phyloP scores from a whole-genome alignment of 2,329 filamentous ascomycete genomes.

The Myriosclerotinia curreyana region DNA sequence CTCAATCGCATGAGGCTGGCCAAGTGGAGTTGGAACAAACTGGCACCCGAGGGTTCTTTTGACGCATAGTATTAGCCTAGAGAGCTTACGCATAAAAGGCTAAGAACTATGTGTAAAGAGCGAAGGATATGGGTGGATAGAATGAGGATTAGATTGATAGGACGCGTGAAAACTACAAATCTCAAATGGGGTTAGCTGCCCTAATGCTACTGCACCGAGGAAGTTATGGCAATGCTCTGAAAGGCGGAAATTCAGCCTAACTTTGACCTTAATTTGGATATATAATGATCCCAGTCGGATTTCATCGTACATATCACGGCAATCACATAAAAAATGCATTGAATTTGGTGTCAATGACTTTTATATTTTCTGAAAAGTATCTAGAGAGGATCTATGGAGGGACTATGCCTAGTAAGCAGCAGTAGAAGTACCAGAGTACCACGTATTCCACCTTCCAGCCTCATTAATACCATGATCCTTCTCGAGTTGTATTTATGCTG shows the following conservation, averaged over 20 bases:
- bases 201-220: too few species aligned
- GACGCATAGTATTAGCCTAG: background rate
- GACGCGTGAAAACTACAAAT: background rate
- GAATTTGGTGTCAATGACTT: slow-evolving; percentile 1
- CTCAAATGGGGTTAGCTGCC: too few species aligned
- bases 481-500: slow-evolving; percentile 10
- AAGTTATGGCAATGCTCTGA: background rate
- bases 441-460: background rate
- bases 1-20: background rate
- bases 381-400: background rate
- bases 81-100: background rate
- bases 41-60: background rate
- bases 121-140: background rate
- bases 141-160: background rate
- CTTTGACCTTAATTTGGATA: background rate
- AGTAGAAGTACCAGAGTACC: background rate
- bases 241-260: background rate
- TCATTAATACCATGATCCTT: slow-evolving; percentile 11
- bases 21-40: background rate
- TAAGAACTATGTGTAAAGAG: background rate
- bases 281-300: background rate
- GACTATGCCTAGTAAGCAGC: background rate
- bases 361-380: slow-evolving; percentile 1
- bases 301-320: background rate
- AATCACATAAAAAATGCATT: background rate